Base-by-base conservation (phyloP, 2,329 filamentous ascomycete genomes). In the Fusarium sp. region DNA sequence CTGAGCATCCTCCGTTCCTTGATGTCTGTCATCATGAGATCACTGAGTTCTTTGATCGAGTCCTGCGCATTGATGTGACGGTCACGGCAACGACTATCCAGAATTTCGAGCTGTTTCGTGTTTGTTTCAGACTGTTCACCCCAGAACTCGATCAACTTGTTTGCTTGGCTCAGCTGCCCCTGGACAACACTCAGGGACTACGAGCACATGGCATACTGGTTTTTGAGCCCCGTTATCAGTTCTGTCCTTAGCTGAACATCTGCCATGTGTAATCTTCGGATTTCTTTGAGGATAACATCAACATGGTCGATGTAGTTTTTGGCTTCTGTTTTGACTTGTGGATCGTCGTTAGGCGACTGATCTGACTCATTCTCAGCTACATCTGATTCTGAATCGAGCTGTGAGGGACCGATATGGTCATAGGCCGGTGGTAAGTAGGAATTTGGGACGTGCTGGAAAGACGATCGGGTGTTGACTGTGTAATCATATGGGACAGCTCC, bases 271-370 rank as follows among this genome's bases (percentile, higher is more conserved):
- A 52, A 11, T 15, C 19, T 18, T 8, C 13, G 44, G 19, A 5
- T 9, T 21, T 47, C 13, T 4, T 35, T 52, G 16, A 52, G 32
- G 2, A 18, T 3, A 13, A 5, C 4, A 13, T 33, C 5, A 23
- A 0, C 0, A 19, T 13, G 0, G 9, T 10, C 8, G 11, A 10
- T 2, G n/a, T 25, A 33, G n/a, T 16, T 25, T 21, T 33, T 9
- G n/a, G 23, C n/a, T 16, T 35, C 32, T 19, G 12, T 7, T 35
- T 19, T 52, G 32, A 35, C 9, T 9, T 52, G 30, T 19, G n/a
- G 18, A 16, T 35, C 2, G 18, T 35, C 49, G 33, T 52, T 21
- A 7, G 28, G 21, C n/a, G 11, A 19, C 30, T 19, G 30, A 19
- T 19, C 30, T 33, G 8, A 6, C n/a, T 32, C 16, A 13, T 33